A percentile compares a stretch with the other conserved stretches of the same genome.
Evolutionary conservation across 31 red algal genomes (phyloP).

Genomic region (Endocladia muricata): DNA sequence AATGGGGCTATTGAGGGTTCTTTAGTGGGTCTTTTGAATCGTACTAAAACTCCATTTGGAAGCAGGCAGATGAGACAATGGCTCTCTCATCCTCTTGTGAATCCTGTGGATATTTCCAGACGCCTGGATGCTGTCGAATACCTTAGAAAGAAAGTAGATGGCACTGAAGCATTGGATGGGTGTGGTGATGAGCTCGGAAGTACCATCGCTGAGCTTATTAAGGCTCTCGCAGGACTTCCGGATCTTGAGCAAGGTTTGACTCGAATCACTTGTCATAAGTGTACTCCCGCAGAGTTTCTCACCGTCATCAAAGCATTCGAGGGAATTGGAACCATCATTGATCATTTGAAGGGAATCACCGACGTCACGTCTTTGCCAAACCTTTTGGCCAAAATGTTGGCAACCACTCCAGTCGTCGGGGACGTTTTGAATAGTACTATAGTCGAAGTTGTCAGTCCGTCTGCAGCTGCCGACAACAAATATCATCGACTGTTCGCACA

Average conservation of each 20-base stretch:
- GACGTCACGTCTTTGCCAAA: conserved; percentile 1
- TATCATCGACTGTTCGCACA: background rate
- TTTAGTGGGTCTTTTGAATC: conserved; percentile 48
- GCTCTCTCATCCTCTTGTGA: conserved; percentile 59
- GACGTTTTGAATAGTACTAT: conserved; percentile 22
- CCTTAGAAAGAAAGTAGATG: conserved; percentile 9
- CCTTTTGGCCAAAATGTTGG: conserved; percentile 17
- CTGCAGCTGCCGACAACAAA: conserved; percentile 1
- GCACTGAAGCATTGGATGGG: background rate
- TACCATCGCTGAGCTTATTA: background rate
- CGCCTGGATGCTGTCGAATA: conserved; percentile 62
- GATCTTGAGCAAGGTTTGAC: conserved; percentile 65
- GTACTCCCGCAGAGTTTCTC: conserved; percentile 45
- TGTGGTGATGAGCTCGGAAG: background rate
- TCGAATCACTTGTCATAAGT: conserved; percentile 44
- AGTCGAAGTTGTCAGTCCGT: conserved; percentile 16
- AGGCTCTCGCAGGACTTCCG: conserved; percentile 21
- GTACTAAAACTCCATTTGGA: conserved; percentile 60
- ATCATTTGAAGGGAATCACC: background rate
- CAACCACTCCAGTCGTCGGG: background rate
- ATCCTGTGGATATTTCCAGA: conserved; percentile 32
- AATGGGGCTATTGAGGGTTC: conserved; percentile 40
- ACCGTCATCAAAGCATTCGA: conserved; percentile 28
- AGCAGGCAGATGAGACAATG: conserved; percentile 62
- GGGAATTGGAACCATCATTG: conserved; percentile 14